Conservation (phyloP, 2,329 filamentous ascomycete genomes). For the Trichoderma sp. region DNA sequence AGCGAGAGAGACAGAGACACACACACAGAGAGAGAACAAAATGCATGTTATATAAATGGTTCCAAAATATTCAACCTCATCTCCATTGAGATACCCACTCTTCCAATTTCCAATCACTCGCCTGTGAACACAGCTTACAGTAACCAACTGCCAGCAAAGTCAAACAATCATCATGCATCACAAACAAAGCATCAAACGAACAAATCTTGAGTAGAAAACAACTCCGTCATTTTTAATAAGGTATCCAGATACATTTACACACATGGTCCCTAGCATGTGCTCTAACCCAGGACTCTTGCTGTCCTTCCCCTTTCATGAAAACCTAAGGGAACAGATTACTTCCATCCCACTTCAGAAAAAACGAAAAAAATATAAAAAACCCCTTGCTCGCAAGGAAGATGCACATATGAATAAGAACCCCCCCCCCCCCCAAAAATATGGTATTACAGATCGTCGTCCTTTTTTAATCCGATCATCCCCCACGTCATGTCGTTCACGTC, state of each 20-base stretch:
- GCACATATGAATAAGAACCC: slow-evolving; percentile 17
- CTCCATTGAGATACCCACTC: neutral
- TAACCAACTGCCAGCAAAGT: neutral
- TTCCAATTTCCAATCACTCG: neutral
- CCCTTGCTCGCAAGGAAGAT: slow-evolving; percentile 20
- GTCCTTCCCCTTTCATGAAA: slow-evolving; percentile 11
- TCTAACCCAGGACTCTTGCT: slow-evolving; percentile 15
- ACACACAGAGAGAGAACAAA: neutral
- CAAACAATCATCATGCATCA: neutral
- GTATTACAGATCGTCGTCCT: slow-evolving; percentile 16
- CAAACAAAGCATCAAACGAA: neutral
- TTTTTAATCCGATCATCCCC: neutral
- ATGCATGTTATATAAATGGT: neutral
- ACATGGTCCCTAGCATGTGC: slow-evolving; percentile 17
- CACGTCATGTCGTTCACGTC: slow-evolving; percentile 9
- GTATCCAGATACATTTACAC: slow-evolving; percentile 20
- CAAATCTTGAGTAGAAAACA: neutral
- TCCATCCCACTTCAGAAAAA: slow-evolving; percentile 13
- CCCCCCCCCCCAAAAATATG: slow-evolving; percentile 11
- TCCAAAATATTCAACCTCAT: neutral
- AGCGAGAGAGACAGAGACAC: too few relatives aligned
- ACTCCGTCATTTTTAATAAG: slow-evolving; percentile 5
- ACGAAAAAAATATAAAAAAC: slow-evolving; percentile 6
- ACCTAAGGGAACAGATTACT: neutral
- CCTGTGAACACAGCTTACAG: neutral